A percentile compares a stretch with the other conserved stretches of the same genome.
Evolutionary conservation across 306 rosid species (phyloP).

Genomic region (Parietaria judaica): DNA sequence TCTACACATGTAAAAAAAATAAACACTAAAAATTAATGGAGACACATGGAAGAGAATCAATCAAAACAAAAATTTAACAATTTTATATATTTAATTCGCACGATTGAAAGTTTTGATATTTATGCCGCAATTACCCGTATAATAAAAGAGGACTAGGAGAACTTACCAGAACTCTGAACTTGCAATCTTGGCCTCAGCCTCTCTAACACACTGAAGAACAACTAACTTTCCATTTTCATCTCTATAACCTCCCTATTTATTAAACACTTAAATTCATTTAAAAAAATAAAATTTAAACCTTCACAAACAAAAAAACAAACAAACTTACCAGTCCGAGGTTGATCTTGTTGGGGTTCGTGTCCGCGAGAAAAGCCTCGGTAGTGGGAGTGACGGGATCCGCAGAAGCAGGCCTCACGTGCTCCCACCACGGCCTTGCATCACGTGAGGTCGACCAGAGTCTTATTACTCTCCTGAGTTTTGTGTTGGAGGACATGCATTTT

Average conservation of each 20-base stretch:
- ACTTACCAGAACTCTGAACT: slow-evolving; percentile 31
- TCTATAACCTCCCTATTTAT: slow-evolving; percentile 33
- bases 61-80: too few relatives aligned
- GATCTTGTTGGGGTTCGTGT: slow-evolving; percentile 29
- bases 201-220: slow-evolving; percentile 34
- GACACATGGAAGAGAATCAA: too few relatives aligned
- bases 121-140: background rate
- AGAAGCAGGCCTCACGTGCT: slow-evolving; percentile 23
- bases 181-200: slow-evolving; percentile 28
- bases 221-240: slow-evolving; percentile 31
- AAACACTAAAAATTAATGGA: too few relatives aligned
- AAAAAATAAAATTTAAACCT: background rate
- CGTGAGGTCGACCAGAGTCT: slow-evolving; percentile 17
- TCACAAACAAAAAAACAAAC: background rate
- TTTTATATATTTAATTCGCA: background rate
- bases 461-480: background rate
- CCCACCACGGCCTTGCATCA: slow-evolving; percentile 17
- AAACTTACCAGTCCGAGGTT: slow-evolving; percentile 35
- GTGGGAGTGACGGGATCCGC: slow-evolving; percentile 30
- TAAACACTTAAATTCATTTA: background rate
- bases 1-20: too few relatives aligned
- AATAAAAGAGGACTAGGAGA: background rate
- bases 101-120: background rate
- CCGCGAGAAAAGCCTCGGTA: slow-evolving; percentile 31
- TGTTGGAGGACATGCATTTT: background rate